Percentiles rank a stretch among this genome's conserved stretches.
phyloP scores from a whole-genome alignment of 495 filamentous ascomycete species.

The Xylaria venustula region DNA sequence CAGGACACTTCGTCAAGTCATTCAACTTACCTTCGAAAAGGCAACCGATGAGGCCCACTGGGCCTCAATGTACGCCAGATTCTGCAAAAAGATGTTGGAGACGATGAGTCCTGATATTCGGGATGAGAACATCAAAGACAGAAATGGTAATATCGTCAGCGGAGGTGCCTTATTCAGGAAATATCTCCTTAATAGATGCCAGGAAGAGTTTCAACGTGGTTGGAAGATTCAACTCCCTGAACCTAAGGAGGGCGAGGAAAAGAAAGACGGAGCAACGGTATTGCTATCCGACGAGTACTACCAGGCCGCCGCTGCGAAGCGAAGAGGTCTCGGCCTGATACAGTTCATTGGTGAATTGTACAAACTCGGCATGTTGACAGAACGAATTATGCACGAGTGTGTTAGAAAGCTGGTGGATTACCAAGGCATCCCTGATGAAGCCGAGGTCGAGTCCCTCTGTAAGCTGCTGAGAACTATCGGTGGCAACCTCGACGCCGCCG shows the following conservation, averaged over 20 bases:
- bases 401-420: constrained; percentile 96
- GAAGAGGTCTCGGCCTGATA: constrained; percentile 93
- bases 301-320: constrained; percentile 90
- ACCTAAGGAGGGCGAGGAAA: constrained; percentile 70
- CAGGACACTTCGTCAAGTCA: constrained; percentile 92
- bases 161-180: constrained; percentile 96
- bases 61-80: constrained; percentile 98
- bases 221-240: constrained; percentile 90
- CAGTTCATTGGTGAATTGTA: constrained; percentile 99
- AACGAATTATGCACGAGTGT: constrained; percentile 99
- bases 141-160: constrained; percentile 77
- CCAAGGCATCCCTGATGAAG: constrained; percentile 88
- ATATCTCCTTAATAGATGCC: constrained; percentile 96
- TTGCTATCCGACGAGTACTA: constrained; percentile 99
- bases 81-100: constrained; percentile 95
- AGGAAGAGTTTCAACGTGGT: constrained; percentile 97
- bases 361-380: constrained; percentile 97
- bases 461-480: constrained; percentile 92
- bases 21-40: constrained; percentile 98
- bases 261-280: constrained; percentile 61
- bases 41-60: constrained; percentile 98
- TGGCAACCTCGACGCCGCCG: constrained; percentile 73
- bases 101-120: constrained; percentile 94
- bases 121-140: constrained; percentile 89
- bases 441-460: constrained; percentile 90